Conservation (phyloP, 164 flowering plant species). For the Akebia trifoliata region DNA sequence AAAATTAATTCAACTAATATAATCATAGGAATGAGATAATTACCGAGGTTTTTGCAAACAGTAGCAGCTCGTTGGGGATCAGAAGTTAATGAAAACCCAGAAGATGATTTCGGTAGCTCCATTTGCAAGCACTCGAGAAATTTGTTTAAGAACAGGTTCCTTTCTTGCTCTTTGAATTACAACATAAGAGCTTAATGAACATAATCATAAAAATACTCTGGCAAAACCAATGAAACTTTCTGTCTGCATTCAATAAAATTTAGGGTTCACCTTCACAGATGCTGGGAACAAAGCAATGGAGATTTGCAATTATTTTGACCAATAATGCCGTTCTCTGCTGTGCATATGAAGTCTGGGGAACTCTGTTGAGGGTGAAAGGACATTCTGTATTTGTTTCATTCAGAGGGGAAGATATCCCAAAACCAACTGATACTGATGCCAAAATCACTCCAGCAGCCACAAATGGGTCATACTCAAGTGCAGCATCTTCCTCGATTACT, state of each 20-base stretch:
- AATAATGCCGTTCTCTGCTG: constrained; percentile 86
- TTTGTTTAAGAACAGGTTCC: constrained; percentile 71
- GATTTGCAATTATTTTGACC: constrained; percentile 95
- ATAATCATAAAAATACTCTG: not conserved
- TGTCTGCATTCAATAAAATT: not conserved
- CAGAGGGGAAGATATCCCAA: constrained; percentile 13
- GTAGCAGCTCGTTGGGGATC: constrained; percentile 40
- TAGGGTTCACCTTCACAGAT: constrained; percentile 71
- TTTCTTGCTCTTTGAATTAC: constrained; percentile 71
- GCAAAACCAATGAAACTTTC: not conserved
- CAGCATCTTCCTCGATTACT: constrained; percentile 65
- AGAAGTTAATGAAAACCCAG: constrained; percentile 29
- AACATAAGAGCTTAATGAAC: constrained; percentile 6
- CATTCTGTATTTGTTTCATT: constrained; percentile 33
- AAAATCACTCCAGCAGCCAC: constrained; percentile 64
- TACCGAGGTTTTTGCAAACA: constrained; percentile 68
- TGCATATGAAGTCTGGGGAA: constrained; percentile 60
- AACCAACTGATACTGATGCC: constrained; percentile 20
- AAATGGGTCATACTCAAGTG: constrained; percentile 72
- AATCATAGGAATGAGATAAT: constrained; percentile 14
- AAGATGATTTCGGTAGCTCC: constrained; percentile 39
- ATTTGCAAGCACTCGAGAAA: constrained; percentile 53
- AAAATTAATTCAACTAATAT: not conserved
- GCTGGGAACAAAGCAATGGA: constrained; percentile 86
- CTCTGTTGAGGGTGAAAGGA: constrained; percentile 33